Evolutionary conservation across 23 red algal species (phyloP).

Genomic region (Agarophyton chilense): DNA sequence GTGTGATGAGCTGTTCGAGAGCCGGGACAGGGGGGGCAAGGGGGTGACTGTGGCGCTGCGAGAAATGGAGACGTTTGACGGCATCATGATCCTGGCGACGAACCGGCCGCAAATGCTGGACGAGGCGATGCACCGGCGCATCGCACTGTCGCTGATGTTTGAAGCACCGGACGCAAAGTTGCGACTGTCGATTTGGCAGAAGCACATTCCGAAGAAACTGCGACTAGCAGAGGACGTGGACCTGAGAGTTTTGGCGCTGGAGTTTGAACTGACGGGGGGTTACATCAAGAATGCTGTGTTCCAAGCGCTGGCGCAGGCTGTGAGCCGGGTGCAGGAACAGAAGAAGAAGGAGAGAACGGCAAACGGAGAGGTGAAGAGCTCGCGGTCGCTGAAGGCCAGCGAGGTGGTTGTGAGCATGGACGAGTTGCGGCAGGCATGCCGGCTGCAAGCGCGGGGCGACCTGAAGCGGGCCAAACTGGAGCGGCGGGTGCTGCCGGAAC

Average conservation of each 20-base stretch:
- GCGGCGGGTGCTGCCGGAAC: conserved; percentile 50
- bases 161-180: conserved; percentile 55
- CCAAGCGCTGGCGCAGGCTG: conserved; percentile 62
- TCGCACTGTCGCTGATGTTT: conserved; percentile 60
- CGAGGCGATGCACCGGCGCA: conserved; percentile 70
- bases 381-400: neutral
- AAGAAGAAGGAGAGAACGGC: neutral
- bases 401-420: conserved; percentile 68
- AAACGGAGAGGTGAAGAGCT: neutral
- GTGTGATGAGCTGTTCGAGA: conserved; percentile 70
- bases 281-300: conserved; percentile 75
- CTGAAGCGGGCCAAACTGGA: conserved; percentile 64
- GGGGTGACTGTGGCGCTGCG: conserved; percentile 61
- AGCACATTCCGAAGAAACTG: conserved; percentile 58
- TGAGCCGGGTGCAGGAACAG: conserved; percentile 57
- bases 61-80: conserved; percentile 80
- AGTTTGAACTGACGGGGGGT: conserved; percentile 70
- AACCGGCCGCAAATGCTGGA: conserved; percentile 73
- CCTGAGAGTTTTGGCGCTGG: conserved; percentile 45
- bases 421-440: conserved; percentile 59
- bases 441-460: conserved; percentile 62
- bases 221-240: conserved; percentile 63
- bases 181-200: conserved; percentile 62
- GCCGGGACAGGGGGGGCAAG: conserved; percentile 60
- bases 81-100: conserved; percentile 70